A percentile compares a stretch with the other conserved stretches of the same genome.
Evolutionary conservation across 495 filamentous ascomycete species (phyloP).

Genomic region (Talaromyces thailandensis): DNA sequence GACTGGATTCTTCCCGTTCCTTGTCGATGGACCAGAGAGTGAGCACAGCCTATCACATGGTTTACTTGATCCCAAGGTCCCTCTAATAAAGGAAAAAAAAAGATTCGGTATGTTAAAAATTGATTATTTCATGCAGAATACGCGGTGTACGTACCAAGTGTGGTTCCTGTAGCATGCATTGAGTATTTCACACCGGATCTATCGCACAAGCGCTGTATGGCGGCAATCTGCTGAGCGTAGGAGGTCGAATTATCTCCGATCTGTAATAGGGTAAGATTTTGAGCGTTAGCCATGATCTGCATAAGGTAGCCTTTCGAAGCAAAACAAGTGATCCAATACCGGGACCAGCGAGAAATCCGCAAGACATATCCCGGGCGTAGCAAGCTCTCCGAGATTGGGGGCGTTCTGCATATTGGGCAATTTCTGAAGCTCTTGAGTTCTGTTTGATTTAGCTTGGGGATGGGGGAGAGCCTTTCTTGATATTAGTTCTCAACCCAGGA

Average conservation of each 20-base stretch:
- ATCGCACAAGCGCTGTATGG: constrained; percentile 66
- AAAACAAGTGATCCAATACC: constrained; percentile 21
- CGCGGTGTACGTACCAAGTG: constrained; percentile 54
- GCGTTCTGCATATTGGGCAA: constrained; percentile 1
- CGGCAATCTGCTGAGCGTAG: constrained; percentile 70
- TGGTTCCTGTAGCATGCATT: constrained; percentile 82
- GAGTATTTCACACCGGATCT: constrained; percentile 59
- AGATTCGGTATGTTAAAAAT: neutral
- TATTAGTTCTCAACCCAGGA: neutral
- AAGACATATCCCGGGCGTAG: constrained; percentile 50
- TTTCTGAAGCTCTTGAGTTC: neutral
- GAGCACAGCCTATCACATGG: constrained; percentile 70
- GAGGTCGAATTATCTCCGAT: constrained; percentile 64
- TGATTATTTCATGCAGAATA: neutral
- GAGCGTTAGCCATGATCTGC: neutral
- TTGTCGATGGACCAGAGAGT: constrained; percentile 64
- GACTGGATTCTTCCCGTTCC: constrained; percentile 70
- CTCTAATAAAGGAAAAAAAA: constrained; percentile 37
- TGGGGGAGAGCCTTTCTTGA: no score
- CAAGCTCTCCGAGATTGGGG: constrained; percentile 17
- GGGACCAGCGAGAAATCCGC: constrained; percentile 71
- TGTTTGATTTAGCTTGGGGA: no score
- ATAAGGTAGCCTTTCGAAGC: neutral
- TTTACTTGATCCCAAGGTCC: constrained; percentile 79
- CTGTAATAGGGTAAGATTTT: constrained; percentile 21